Evolutionary conservation across 768 basidiomycete species (phyloP).

Genomic region (Tremella fuciformis): DNA sequence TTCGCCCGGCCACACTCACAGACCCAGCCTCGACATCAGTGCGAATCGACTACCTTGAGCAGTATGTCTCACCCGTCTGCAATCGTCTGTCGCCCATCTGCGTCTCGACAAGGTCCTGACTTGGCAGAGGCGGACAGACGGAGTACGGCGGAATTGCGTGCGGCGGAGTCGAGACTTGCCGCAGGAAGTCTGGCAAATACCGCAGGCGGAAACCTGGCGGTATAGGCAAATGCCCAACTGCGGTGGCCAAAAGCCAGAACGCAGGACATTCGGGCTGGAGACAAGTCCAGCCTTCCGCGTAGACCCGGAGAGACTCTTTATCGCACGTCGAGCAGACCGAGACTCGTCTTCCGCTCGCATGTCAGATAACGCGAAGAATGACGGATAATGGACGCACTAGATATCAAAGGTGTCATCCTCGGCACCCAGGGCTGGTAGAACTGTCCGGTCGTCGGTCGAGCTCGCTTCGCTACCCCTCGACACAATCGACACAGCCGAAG

Average conservation of each 20-base stretch:
- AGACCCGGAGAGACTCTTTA: constrained; percentile 19
- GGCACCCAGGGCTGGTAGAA: too few relatives aligned
- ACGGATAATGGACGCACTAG: background rate
- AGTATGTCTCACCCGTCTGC: constrained; percentile 5
- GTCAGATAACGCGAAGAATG: background rate
- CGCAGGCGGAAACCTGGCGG: constrained; percentile 26
- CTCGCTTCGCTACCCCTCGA: too few relatives aligned
- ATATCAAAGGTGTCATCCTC: too few relatives aligned
- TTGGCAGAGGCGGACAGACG: constrained; percentile 25
- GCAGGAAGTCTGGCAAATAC: constrained; percentile 19
- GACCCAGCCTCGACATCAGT: constrained; percentile 33
- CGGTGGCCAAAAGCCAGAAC: constrained; percentile 31
- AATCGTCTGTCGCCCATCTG: background rate
- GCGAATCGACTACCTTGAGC: background rate
- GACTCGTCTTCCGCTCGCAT: background rate
- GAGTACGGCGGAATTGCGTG: constrained; percentile 19
- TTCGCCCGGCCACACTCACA: constrained; percentile 41
- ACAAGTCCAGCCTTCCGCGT: constrained; percentile 34
- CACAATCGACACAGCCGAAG: too few relatives aligned
- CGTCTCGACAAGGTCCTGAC: background rate
- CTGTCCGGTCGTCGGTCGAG: too few relatives aligned
- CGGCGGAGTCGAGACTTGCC: constrained; percentile 2
- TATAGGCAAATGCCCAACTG: constrained; percentile 19
- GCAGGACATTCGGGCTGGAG: constrained; percentile 19
- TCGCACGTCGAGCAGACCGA: constrained; percentile 15